Evolutionary conservation across 1,284 basidiomycete genomes (phyloP).

Genomic region (Moesziomyces sp.): DNA sequence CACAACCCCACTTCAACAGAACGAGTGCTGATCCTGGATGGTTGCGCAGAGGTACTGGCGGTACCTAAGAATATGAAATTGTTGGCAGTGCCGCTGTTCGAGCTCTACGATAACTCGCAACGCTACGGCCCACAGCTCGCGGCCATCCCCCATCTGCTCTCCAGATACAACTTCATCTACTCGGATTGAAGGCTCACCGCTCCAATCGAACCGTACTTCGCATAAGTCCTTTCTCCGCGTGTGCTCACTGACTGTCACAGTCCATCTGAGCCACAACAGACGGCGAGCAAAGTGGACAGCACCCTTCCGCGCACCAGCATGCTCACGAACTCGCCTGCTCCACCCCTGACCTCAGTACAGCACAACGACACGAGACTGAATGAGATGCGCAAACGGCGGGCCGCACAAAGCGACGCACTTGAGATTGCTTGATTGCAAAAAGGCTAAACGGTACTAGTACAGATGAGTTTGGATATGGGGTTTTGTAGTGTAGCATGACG

Average conservation of each 20-base stretch:
- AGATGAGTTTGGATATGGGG: slow-evolving; percentile 15
- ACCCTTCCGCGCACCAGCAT: no score
- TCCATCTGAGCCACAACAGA: no score
- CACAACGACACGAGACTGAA: neutral
- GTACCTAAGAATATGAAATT: slow-evolving; percentile 99
- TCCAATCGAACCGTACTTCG: neutral
- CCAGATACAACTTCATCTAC: slow-evolving; percentile 74
- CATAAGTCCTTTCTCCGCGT: neutral
- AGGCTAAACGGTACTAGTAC: slow-evolving; percentile 38
- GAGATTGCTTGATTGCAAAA: slow-evolving; percentile 20
- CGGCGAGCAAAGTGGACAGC: no score
- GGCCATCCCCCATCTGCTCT: slow-evolving; percentile 91
- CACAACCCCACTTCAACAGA: no score
- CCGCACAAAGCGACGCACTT: slow-evolving; percentile 10
- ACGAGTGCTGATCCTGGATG: no score
- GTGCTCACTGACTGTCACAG: neutral
- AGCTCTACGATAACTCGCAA: slow-evolving; percentile 95
- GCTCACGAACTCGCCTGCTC: no score
- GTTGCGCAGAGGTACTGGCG: slow-evolving; percentile 82
- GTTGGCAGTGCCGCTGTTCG: slow-evolving; percentile 88
- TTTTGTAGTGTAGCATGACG: slow-evolving; percentile 34
- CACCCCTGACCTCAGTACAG: no score
- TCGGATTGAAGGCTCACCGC: slow-evolving; percentile 22
- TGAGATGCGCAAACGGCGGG: neutral
- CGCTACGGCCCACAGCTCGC: slow-evolving; percentile 90